Base-by-base conservation (phyloP, 2,329 filamentous ascomycete species). In the Cadophora gregata region DNA sequence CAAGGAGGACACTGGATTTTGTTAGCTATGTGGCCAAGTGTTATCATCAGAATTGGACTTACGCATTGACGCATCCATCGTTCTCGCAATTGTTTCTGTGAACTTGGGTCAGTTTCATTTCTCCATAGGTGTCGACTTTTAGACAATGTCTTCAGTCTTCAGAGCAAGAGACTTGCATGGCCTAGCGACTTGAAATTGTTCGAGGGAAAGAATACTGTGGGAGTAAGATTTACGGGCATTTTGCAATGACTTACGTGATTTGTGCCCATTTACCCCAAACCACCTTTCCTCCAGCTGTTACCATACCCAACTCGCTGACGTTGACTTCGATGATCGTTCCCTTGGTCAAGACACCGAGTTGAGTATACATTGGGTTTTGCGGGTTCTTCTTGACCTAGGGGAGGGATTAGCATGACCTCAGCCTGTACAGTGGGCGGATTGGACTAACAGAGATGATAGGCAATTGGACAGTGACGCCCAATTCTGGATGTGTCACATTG, bases 251-350 rank as follows among this genome's bases (percentile, higher is more conserved):
- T 63, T 63, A 63, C 19, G 74, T 85, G 60, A 92, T 84, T 79
- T 93, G 91, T 8, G 91, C 92, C 81, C 90, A 96, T 72, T 92
- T 85, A 73, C 93, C 69, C 94, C 94, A 97, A 7, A 95, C 93
- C 9, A 97, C 93, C 82, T 97, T 97, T 70, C 96, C 96, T 69
- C 89, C 90, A 1, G 94, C 90, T 2, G 96, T 98, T 19, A 96
- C 93, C 69, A 98, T 83, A 70, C 96, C 96, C 70, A 98, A 81
- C 78, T 99, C 96, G 65, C 87, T 91, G 33, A 97, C 93, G 77
- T 99, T 97, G 75, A 98, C 93, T 80, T 98, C 95, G 76, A 95
- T 88, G 68, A 90, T 87, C 33, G 89, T 95, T 70, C 93, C 93
- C 81, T 93, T 93, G 58, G 92, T 95, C 75, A 97, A 79, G 3